Percentiles rank a stretch among this genome's conserved stretches.
Conservation (phyloP, 306 rosid genomes). For the Lathyrus aphaca region DNA sequence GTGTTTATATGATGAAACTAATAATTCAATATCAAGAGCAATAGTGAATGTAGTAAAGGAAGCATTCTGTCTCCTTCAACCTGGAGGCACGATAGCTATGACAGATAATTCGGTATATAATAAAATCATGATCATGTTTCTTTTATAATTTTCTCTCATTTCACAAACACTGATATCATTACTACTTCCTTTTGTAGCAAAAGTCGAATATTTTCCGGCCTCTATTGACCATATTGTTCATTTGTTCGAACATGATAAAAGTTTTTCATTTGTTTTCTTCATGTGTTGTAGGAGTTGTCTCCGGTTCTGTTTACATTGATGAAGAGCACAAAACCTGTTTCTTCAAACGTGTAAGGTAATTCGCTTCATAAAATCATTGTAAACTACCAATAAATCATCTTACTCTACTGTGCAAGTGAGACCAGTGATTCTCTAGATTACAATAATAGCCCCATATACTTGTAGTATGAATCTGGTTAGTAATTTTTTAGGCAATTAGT, state of each 20-base stretch:
- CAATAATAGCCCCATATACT: too few relatives aligned
- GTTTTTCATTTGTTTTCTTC: background rate
- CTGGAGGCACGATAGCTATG: conserved; percentile 67
- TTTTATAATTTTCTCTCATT: background rate
- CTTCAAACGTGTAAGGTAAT: too few relatives aligned
- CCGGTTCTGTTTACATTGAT: conserved; percentile 62
- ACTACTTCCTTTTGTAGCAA: conserved; percentile 53
- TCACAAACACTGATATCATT: conserved; percentile 39
- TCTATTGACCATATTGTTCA: conserved; percentile 24
- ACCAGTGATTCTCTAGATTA: too few relatives aligned
- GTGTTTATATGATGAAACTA: too few relatives aligned
- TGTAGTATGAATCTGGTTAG: too few relatives aligned
- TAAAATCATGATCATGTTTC: background rate
- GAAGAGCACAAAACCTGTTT: conserved; percentile 73
- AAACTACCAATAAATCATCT: too few relatives aligned
- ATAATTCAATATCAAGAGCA: too few relatives aligned
- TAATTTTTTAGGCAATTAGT: too few relatives aligned
- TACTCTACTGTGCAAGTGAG: too few relatives aligned
- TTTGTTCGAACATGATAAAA: conserved; percentile 22
- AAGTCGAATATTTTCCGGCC: conserved; percentile 55
- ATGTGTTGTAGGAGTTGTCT: conserved; percentile 54
- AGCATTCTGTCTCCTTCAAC: conserved; percentile 70
- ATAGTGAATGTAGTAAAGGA: conserved; percentile 53
- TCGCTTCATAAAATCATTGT: too few relatives aligned
- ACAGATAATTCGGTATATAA: conserved; percentile 59